phyloP scores from a whole-genome alignment of 2,329 filamentous ascomycete genomes.

The Calonectria pseudoturangicola region DNA sequence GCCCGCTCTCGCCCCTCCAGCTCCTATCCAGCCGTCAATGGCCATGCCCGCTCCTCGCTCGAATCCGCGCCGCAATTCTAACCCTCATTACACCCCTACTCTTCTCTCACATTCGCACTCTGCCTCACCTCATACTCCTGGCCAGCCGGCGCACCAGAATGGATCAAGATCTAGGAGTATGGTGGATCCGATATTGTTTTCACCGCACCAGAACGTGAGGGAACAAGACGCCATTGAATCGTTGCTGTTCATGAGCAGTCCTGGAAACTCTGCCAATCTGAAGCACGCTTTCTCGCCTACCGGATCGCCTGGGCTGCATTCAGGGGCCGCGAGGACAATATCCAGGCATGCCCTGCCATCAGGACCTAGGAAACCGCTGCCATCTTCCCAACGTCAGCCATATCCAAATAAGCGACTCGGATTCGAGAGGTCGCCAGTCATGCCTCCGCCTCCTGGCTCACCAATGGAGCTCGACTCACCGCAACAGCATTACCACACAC shows the following conservation, averaged over 20 bases:
- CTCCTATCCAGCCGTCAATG: conserved; percentile 71
- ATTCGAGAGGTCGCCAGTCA: conserved; percentile 68
- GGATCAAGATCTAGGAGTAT: conserved; percentile 58
- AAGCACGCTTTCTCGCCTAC: conserved; percentile 72
- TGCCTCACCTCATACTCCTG: conserved; percentile 66
- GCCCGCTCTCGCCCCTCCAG: conserved; percentile 70
- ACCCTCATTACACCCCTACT: conserved; percentile 68
- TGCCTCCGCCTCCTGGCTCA: conserved; percentile 59
- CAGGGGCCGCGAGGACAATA: conserved; percentile 42
- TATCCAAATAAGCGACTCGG: conserved; percentile 66
- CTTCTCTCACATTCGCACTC: conserved; percentile 70
- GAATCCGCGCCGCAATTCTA: conserved; percentile 71
- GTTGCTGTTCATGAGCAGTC: conserved; percentile 87
- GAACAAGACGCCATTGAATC: conserved; percentile 90
- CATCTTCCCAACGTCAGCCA: conserved; percentile 67
- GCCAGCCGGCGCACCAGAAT: conserved; percentile 57
- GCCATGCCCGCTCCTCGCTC: conserved; percentile 56
- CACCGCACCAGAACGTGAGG: conserved; percentile 77
- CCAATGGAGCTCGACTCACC: conserved; percentile 69
- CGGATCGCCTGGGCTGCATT: conserved; percentile 59
- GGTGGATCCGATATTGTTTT: conserved; percentile 76
- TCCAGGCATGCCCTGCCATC: conserved; percentile 65
- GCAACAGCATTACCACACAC: conserved; percentile 53
- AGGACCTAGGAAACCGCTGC: conserved; percentile 71
- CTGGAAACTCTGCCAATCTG: conserved; percentile 80